These are phyloP conservation scores for Leccinum griseonigrum DNA, from an alignment of 1,284 basidiomycete species.

Conservation along the genomic window DNA sequence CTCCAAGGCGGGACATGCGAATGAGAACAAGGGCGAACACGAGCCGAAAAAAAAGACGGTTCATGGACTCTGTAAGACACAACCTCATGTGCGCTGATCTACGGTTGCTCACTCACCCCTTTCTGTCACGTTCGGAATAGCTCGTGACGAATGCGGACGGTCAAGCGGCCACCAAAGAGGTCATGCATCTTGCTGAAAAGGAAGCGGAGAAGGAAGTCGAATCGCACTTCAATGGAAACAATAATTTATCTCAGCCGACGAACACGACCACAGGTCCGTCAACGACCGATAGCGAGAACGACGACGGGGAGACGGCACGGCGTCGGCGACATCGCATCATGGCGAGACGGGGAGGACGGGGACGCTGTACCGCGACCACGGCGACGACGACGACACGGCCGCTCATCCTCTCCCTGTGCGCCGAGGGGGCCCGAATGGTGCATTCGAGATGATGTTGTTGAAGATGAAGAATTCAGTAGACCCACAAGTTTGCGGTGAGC, in stretches of 20 bases:
- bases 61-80: constrained; percentile 14
- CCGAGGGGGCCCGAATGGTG: too few relatives aligned
- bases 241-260: constrained; percentile 7
- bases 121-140: not conserved
- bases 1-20: not conserved
- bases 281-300: not conserved
- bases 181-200: constrained; percentile 9
- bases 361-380: too few relatives aligned
- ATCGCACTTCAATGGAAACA: not conserved
- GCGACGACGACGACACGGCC: too few relatives aligned
- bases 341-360: too few relatives aligned
- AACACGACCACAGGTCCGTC: not conserved
- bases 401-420: too few relatives aligned
- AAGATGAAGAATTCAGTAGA: too few relatives aligned
- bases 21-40: constrained; percentile 2
- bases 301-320: too few relatives aligned
- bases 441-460: too few relatives aligned
- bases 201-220: constrained; percentile 16
- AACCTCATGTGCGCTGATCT: too few relatives aligned
- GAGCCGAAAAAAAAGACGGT: constrained; percentile 5
- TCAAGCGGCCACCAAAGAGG: constrained; percentile 11
- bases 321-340: too few relatives aligned
- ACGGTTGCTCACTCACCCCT: not conserved
- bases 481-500: too few relatives aligned
- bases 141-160: not conserved